Base-by-base conservation (phyloP, 2,329 filamentous ascomycete genomes). In the Xylogone sp. region DNA sequence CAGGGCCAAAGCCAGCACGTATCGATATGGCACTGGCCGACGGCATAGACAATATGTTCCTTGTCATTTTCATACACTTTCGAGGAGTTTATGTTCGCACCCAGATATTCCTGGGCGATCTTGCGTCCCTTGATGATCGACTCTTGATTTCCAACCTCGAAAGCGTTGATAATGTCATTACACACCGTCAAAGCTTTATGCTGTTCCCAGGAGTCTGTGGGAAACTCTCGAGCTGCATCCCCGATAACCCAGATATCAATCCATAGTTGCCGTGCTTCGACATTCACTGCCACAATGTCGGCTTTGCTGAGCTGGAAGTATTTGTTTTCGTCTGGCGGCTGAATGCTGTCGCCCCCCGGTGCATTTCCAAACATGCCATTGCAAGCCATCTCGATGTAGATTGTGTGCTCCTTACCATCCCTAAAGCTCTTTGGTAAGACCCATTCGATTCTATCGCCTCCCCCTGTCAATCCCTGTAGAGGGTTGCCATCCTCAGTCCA, bases 1-100 rank as follows among this genome's bases (percentile, higher is more conserved):
- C 91, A 99, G 0, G 94, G 94, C 94, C 94, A 99, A 31, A 99
- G 78, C 94, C 94, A 99, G 71, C 93, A 97, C 22, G 88, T 96
- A 71, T 97, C 94, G 59, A 99, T 99, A 69, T 99, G 94, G 62
- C 94, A 99, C 68, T 99, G 90, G 0, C 94, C 94, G 58, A 97
- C 93, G 31, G 84, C 93, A 61, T 84, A 94, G 3, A 97, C 89
- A 53, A 95, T 78, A 1, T 90, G 83, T 29, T 87, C 78, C 21
- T 86, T 85, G 56, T 83, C 86, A 46, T 78, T 83, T 42, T 90
- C 79, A 65, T 97, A 99, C 9, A 99, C 90, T 57, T 89, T 83
- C 49, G 87, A 77, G 5, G 89, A 92, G 67, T 96, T 87, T 45
- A 96, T 83, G 51, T 88, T 80, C 42, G 88, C 75, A 1, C 94